Evolutionary conservation across 139 green algal genomes (phyloP).

Genomic region (Nannochloris sp.): DNA sequence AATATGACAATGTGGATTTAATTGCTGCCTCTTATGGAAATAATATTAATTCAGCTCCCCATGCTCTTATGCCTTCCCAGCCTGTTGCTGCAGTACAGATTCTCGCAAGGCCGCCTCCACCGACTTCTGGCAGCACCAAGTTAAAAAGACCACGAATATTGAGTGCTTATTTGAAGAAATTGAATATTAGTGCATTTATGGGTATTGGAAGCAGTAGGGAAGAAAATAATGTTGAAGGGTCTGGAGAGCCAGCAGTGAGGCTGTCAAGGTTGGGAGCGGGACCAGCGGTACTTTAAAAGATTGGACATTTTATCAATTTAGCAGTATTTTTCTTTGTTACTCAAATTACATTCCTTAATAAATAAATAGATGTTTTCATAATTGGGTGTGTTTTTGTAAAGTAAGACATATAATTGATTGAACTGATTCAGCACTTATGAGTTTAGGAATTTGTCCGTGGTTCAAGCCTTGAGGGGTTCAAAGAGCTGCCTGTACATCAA

Average conservation of each 20-base stretch:
- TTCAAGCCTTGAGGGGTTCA: too few relatives aligned
- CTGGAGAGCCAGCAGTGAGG: not conserved
- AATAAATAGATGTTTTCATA: too few relatives aligned
- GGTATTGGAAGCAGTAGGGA: not conserved
- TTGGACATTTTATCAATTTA: too few relatives aligned
- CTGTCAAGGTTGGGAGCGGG: not conserved
- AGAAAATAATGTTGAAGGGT: not conserved
- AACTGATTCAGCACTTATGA: too few relatives aligned
- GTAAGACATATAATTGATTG: too few relatives aligned
- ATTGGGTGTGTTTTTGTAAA: too few relatives aligned
- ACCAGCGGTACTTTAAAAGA: too few relatives aligned
- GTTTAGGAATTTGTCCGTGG: too few relatives aligned
- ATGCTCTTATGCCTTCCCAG: too few relatives aligned
- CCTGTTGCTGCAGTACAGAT: not conserved
- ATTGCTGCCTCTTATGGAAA: not conserved
- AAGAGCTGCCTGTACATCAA: too few relatives aligned
- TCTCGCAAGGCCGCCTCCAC: not conserved
- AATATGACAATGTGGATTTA: not conserved
- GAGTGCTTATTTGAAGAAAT: not conserved
- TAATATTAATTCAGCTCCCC: not conserved
- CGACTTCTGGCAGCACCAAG: not conserved
- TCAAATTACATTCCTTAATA: too few relatives aligned
- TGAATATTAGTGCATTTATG: not conserved
- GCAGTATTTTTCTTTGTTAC: too few relatives aligned
- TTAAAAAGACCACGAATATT: not conserved